Base-by-base conservation (phyloP, 306 rosid species). In the Quercus dentata region DNA sequence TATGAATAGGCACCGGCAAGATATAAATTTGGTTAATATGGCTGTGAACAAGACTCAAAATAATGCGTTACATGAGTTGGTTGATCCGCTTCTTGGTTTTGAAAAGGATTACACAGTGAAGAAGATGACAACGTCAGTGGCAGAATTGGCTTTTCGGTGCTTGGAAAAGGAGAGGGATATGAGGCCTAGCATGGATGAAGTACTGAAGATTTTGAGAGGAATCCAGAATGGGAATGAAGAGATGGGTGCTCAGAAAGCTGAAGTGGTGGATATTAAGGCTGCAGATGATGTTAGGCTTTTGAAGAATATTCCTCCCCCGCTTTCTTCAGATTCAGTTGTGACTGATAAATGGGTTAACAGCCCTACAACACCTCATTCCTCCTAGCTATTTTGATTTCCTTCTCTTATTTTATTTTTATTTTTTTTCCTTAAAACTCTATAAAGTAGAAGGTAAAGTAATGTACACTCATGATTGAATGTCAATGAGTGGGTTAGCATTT, bases 141-240 rank as follows among this genome's bases (percentile, higher is more conserved):
- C 92, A 15, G 98, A 87, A 75, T 82, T 95, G 87, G 99, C 94
- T 5, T 91, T 95, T 75, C 90, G 89, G 59, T 95, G 99, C 75
- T 78, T 95, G 84, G 98, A 95, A 83, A 94, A 85, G 70, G 91
- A 92, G 74, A 90, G 81, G 81, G 96, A 95, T 1, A 71, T 89
- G 92, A 90, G 99, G 79, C 99, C 99, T 1, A 57, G 92, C 65
- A 95, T 95, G 98, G 85, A 86, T 6, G 99, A 95, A 84, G 97
- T 90, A 69, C 18, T 90, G 56, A 79, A 82, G 59, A 77, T 58
- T 49, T 83, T 95, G 79, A 89, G 64, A 82, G 91, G 78, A 71
- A 90, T 95, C 74, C 63, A 88, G 86, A 85, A 81, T 41, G 46
- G 46, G 46, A 41, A 41, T 5, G 86, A 84, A 71, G 86, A 85